Percentiles rank a stretch among this genome's conserved stretches.
Conservation (phyloP, 495 filamentous ascomycete species). For the Tirmania nivea region DNA sequence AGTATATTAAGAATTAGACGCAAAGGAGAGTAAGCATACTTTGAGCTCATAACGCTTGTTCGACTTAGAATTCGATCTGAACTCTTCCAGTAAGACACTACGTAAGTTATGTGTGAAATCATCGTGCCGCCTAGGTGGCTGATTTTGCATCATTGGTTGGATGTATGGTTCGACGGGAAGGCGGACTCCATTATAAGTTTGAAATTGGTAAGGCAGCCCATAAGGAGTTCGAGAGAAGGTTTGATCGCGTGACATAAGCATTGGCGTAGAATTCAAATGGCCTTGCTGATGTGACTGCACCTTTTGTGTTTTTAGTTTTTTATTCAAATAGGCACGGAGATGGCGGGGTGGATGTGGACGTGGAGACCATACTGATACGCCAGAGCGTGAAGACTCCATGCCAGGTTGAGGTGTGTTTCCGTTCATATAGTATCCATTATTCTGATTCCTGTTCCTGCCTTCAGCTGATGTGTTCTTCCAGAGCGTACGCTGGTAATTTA, state of each 20-base stretch:
- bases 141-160: conserved; percentile 27
- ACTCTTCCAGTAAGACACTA: conserved; percentile 59
- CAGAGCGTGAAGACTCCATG: conserved; percentile 25
- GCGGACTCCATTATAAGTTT: conserved; percentile 17
- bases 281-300: too few species aligned
- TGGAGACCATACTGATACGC: conserved; percentile 24
- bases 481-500: conserved; percentile 21
- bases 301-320: neutral
- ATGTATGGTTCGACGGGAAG: conserved; percentile 19
- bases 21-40: conserved; percentile 23
- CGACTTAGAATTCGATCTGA: conserved; percentile 49
- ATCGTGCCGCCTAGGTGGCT: conserved; percentile 32
- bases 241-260: conserved; percentile 8
- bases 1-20: neutral
- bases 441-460: conserved; percentile 26
- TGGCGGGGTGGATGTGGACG: conserved; percentile 20
- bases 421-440: conserved; percentile 35
- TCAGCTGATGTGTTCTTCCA: conserved; percentile 14
- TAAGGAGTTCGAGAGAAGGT: conserved; percentile 14
- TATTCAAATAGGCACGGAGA: neutral
- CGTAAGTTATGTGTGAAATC: conserved; percentile 42
- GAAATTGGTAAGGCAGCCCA: conserved; percentile 20
- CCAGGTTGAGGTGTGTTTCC: conserved; percentile 27
- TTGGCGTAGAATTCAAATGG: neutral
- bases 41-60: conserved; percentile 70